A percentile compares a stretch with the other conserved stretches of the same genome.
phyloP scores from a whole-genome alignment of 192 early-diverging fungal genomes.

The Umbelopsis sp. region DNA sequence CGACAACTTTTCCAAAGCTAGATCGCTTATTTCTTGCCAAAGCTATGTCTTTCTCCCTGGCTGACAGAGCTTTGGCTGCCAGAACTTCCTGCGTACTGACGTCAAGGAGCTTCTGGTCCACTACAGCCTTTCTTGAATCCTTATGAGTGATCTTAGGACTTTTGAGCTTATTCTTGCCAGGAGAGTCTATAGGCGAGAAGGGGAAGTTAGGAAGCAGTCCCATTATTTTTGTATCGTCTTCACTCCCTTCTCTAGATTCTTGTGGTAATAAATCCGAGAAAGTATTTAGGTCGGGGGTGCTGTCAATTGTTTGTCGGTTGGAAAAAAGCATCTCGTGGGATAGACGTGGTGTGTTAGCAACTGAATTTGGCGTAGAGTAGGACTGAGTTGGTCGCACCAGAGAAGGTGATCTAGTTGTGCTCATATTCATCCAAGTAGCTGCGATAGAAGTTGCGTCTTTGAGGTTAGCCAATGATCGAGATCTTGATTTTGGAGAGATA shows the following conservation, averaged over 20 bases:
- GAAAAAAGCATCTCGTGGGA: slow-evolving; percentile 6
- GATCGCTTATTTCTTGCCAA: neutral
- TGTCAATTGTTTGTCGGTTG: neutral
- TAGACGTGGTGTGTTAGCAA: neutral
- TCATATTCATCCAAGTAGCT: slow-evolving; percentile 1
- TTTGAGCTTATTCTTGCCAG: slow-evolving; percentile 27
- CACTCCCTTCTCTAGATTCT: neutral
- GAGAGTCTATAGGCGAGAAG: neutral
- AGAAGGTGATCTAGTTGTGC: neutral
- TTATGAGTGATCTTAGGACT: slow-evolving; percentile 31
- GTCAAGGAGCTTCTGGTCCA: slow-evolving; percentile 35
- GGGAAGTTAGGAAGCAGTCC: neutral
- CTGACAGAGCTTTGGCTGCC: slow-evolving; percentile 30
- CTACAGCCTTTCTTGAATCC: slow-evolving; percentile 21
- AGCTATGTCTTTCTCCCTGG: slow-evolving; percentile 17
- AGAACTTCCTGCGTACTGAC: slow-evolving; percentile 39
- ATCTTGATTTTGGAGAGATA: slow-evolving; percentile 6
- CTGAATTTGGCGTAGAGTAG: slow-evolving; percentile 7
- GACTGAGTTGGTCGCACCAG: neutral
- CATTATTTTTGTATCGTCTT: neutral
- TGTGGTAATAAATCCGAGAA: neutral
- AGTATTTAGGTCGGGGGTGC: too few relatives aligned
- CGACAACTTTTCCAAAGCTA: neutral
- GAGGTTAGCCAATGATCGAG: slow-evolving; percentile 25
- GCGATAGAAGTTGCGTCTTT: neutral